These are phyloP conservation scores for Pilaira anomala DNA, from an alignment of 192 early-diverging fungal genomes.

Conservation along the genomic window DNA sequence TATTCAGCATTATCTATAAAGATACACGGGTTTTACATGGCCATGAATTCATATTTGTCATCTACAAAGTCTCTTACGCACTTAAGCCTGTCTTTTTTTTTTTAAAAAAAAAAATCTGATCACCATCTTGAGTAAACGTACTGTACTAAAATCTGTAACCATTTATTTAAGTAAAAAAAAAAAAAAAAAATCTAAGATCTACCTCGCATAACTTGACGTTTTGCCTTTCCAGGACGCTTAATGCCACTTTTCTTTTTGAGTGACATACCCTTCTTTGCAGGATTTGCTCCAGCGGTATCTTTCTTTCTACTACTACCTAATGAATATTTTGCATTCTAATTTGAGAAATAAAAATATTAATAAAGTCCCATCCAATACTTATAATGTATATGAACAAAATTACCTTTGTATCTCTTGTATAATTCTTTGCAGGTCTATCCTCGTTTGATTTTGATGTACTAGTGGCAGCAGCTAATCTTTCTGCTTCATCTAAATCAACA, in stretches of 20 bases:
- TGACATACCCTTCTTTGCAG: constrained; percentile 11
- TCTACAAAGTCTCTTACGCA: too few relatives aligned
- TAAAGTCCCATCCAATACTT: not conserved
- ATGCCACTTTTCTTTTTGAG: constrained; percentile 5
- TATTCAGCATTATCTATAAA: too few relatives aligned
- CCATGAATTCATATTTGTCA: too few relatives aligned
- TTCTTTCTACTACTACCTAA: constrained; percentile 4
- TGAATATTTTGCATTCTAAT: constrained; percentile 11
- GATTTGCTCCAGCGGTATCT: not conserved
- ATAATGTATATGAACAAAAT: too few relatives aligned
- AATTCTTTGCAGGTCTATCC: constrained; percentile 9
- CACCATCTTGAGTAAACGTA: too few relatives aligned
- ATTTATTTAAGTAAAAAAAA: too few relatives aligned
- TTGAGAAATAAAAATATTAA: not conserved
- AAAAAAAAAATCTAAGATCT: too few relatives aligned
- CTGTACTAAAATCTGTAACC: too few relatives aligned
- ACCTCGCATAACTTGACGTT: constrained; percentile 4
- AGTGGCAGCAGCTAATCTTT: constrained; percentile 12
- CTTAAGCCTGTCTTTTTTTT: too few relatives aligned
- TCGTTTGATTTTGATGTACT: not conserved
- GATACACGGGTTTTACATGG: too few relatives aligned
- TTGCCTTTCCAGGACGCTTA: constrained; percentile 13
- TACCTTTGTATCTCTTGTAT: constrained; percentile 17
- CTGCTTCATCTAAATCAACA: constrained; percentile 54
- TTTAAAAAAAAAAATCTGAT: too few relatives aligned